Base-by-base conservation (phyloP, 2,329 filamentous ascomycete species). In the Diaporthe sp. region DNA sequence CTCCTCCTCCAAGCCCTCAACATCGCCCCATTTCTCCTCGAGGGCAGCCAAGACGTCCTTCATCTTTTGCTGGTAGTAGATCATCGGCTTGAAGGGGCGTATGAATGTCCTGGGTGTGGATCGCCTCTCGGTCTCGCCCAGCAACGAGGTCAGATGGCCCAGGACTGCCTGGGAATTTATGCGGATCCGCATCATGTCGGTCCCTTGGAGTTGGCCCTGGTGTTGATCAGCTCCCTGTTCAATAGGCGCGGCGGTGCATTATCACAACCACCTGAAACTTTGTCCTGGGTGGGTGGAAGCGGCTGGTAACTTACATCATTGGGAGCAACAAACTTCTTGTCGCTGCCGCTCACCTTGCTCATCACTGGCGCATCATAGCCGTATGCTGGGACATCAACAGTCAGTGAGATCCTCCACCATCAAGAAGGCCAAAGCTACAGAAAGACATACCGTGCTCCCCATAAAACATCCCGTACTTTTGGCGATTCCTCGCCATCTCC, bases 1-100 rank as follows among this genome's bases (percentile, higher is more conserved):
- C 19, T 93, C 61, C 19, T 65, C 61, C 42, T 65, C 61, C 42
- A 65, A 50, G 27, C 42, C 61, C 42, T 65, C 61, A 65, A 65
- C 61, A 50, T 65, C 61, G 42, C 42, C 42, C 61, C 61, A 65
- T 35, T 65, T 65, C 30, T 65, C 61, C 12, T 65, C 61, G 6
- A 65, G 61, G 4, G 61, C 42, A 50, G 10, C 42, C 42, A 65
- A 50, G 15, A 65, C 17, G 42, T 65, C 61, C 30, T 50, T 65
- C 61, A 65, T 65, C 42, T 65, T 65, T 65, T 65, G 42, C 12
- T 65, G 61, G 19, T 65, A 65, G 30, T 65, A 65, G 19, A 65
- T 50, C 42, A 65, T 13, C 15, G 61, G 61, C 61, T 65, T 65
- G 61, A 65, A 65, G 27, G 61, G 61, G 19, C 61, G 61, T 25